These are phyloP conservation scores for Biscutella laevigata DNA, from an alignment of 441 rosid genomes.

Conservation along the genomic window DNA sequence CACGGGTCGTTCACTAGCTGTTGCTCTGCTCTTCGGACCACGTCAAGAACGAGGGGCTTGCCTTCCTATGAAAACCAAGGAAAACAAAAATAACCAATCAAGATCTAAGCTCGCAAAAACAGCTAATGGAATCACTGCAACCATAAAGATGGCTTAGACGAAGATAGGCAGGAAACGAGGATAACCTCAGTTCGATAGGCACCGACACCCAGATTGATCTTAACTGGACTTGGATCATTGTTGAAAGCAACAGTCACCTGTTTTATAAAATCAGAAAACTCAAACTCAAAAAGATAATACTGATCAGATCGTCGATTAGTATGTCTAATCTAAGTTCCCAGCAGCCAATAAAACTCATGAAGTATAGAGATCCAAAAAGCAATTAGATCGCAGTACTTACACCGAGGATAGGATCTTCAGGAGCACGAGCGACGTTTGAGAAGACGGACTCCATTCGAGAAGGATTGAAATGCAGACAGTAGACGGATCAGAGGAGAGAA, in stretches of 20 bases:
- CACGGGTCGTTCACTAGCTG: conserved; percentile 47
- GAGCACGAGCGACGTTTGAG: conserved; percentile 47
- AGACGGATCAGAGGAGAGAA: neutral
- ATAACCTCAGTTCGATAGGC: conserved; percentile 92
- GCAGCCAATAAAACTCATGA: neutral
- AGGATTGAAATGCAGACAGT: neutral
- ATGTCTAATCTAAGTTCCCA: neutral
- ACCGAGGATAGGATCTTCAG: conserved; percentile 86
- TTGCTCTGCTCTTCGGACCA: conserved; percentile 59
- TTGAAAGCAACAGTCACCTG: conserved; percentile 85
- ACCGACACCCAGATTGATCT: conserved; percentile 92
- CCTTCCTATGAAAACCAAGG: conserved; percentile 47
- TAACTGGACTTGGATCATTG: conserved; percentile 74
- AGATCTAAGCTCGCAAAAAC: neutral
- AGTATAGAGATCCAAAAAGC: no score
- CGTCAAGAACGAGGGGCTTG: conserved; percentile 56
- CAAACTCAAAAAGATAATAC: neutral
- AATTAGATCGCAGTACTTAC: no score
- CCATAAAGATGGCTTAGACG: neutral
- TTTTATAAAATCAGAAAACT: neutral
- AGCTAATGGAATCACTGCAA: neutral
- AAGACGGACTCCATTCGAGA: conserved; percentile 35
- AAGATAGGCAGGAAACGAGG: neutral
- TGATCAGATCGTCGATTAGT: neutral
- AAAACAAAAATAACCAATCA: neutral